These are phyloP conservation scores for Pseudogymnoascus sp. DNA, from an alignment of 2,329 filamentous ascomycete genomes.

Conservation along the genomic window DNA sequence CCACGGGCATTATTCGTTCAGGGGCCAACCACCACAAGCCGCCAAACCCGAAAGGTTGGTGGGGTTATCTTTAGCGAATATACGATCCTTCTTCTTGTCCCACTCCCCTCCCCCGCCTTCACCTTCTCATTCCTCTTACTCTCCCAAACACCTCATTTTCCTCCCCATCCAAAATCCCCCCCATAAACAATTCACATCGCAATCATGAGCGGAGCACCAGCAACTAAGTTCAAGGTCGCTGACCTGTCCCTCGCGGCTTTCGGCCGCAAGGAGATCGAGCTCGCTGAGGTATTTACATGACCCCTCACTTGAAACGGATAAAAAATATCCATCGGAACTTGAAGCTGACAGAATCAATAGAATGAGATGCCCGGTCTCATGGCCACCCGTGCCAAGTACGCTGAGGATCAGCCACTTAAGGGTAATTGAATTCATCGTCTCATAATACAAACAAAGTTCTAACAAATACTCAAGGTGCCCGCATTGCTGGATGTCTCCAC, in stretches of 20 bases:
- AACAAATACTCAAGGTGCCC: conserved; percentile 46
- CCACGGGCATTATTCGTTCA: conserved; percentile 1
- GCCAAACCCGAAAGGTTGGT: conserved; percentile 8
- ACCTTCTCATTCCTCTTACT: conserved; percentile 5
- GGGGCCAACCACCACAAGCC: conserved; percentile 2
- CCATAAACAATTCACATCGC: conserved; percentile 9
- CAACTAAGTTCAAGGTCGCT: conserved; percentile 76
- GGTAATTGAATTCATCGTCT: conserved; percentile 29
- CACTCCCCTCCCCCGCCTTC: conserved; percentile 7
- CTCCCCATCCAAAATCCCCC: not conserved
- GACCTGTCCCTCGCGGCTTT: conserved; percentile 97
- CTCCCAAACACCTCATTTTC: conserved; percentile 8
- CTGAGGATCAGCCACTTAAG: conserved; percentile 82
- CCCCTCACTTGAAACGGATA: not conserved
- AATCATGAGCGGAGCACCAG: conserved; percentile 11
- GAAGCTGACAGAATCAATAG: conserved; percentile 18
- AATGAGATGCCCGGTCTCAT: conserved; percentile 97
- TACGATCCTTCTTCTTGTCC: conserved; percentile 6
- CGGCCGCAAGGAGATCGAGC: conserved; percentile 97
- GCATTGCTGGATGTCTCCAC: conserved; percentile 96
- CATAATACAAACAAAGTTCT: conserved; percentile 13
- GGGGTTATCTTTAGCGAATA: conserved; percentile 8
- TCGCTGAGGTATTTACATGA: conserved; percentile 58
- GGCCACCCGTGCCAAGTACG: conserved; percentile 88
- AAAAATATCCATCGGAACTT: not conserved